Evolutionary conservation across 139 green algal species (phyloP), one percentile per base, ranked within the genome.

Genomic region (Chlamydomonas schloesseri): DNA sequence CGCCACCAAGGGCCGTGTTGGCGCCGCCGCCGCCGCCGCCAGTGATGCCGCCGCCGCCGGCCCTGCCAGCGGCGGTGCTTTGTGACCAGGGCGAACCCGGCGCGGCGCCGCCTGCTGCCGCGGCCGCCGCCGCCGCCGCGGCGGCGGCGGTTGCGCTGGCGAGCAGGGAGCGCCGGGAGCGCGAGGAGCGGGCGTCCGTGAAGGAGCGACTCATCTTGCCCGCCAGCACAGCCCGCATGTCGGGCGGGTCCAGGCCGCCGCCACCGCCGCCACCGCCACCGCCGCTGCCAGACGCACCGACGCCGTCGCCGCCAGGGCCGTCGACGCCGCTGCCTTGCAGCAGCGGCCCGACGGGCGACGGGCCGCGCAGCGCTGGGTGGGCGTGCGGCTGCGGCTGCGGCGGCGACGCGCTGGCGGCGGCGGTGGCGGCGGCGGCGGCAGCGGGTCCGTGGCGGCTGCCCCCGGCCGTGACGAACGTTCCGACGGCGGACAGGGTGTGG

Each of bases 181-280:
- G 58, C 9, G 60, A 83, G 62, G 76, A 64, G 23, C 42, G 36
- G 8, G 76, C 55, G 42, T 83, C 76, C 37, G 76, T 83, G 76
- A 72, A 83, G 42, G 76, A 83, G 24, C 60, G 76, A 13, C 60
- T 73, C 34, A 62, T 36, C 9, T 50, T 50, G 20, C 36, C 72
- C 47, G 34, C 34, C 9, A 73, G 15, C 34, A 73, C 4, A 1
- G 69, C 34, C 17, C 64, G 64, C 64, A 70, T 31, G 18, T 70
- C 64, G 21, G 29, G 64, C 3, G 28, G 26, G 15, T 33, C 64
- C 42, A 50, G 5, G 42, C 6, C 42, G 8, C 42, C 8, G 6
- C 5, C 42, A 8, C 42, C 42, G 42, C 42, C 42, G 42, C 42
- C 42, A 8, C 42, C 42, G 42, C 8, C 5, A 5, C 42, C 42